Evolutionary conservation across 768 basidiomycete genomes (phyloP).

Genomic region (Collybiopsis luxurians): DNA sequence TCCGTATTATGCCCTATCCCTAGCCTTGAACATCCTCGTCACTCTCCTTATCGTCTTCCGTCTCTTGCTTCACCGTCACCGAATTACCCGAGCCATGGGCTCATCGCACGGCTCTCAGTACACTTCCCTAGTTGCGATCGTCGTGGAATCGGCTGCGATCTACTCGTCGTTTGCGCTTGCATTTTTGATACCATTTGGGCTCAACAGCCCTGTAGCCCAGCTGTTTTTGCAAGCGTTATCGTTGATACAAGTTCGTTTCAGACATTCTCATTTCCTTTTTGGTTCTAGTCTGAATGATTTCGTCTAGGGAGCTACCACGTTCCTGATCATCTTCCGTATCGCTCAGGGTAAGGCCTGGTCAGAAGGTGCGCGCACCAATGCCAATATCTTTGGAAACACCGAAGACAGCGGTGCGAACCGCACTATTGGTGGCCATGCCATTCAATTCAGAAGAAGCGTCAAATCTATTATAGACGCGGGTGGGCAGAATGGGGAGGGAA

Average conservation of each 20-base stretch:
- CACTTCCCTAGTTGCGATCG: conserved; percentile 30
- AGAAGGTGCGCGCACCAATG: neutral
- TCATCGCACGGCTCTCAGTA: conserved; percentile 24
- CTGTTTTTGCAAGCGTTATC: conserved; percentile 23
- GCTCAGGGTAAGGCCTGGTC: neutral
- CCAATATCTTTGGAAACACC: neutral
- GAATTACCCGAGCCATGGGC: conserved; percentile 19
- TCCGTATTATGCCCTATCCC: conserved; percentile 33
- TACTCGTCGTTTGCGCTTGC: conserved; percentile 29
- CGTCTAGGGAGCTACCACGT: neutral
- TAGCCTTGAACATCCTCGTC: conserved; percentile 35
- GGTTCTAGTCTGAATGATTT: conserved; percentile 8
- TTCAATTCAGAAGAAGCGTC: neutral
- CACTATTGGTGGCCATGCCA: neutral
- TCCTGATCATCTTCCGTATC: neutral
- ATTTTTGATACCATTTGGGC: conserved; percentile 32
- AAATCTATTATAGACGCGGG: neutral
- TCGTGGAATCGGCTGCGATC: conserved; percentile 36
- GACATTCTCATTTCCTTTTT: neutral
- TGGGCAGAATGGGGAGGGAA: neutral
- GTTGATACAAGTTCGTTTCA: conserved; percentile 15
- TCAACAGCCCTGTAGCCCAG: conserved; percentile 23
- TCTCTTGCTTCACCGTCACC: conserved; percentile 26
- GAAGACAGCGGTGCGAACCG: neutral
- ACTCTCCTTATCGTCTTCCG: conserved; percentile 33